Evolutionary conservation across 169 alveolate species (phyloP).

Genomic region (Cryptosporidium parvum): DNA sequence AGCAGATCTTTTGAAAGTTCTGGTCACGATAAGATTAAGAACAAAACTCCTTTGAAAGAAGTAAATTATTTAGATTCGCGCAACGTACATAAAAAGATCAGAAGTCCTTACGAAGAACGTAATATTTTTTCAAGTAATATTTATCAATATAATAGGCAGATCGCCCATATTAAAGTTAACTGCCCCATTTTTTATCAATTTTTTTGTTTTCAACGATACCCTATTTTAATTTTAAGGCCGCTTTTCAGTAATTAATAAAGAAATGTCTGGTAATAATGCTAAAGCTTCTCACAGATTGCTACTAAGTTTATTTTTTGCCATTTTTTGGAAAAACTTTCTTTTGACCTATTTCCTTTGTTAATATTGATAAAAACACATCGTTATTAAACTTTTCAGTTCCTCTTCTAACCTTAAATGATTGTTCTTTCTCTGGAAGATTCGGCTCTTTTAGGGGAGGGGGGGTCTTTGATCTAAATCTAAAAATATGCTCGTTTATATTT

Average conservation of each 20-base stretch:
- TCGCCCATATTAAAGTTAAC: neutral
- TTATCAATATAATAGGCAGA: neutral
- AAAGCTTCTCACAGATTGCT: neutral
- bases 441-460: slow-evolving; percentile 69
- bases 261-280: neutral
- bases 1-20: neutral
- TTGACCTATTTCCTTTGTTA: neutral
- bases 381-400: neutral
- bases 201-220: neutral
- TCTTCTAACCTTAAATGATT: neutral
- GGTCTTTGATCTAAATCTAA: slow-evolving; percentile 56
- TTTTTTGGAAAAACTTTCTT: neutral
- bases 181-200: neutral
- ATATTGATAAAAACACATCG: neutral
- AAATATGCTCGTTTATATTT: neutral
- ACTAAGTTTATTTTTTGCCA: neutral
- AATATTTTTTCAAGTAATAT: neutral
- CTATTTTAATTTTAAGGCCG: neutral
- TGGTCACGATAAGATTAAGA: neutral
- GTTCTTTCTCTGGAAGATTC: neutral
- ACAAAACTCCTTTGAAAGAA: neutral
- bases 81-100: neutral
- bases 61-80: neutral
- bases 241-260: neutral
- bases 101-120: neutral